phyloP scores from a whole-genome alignment of 2,329 filamentous ascomycete genomes.

The Leptosphaerulina australis region DNA sequence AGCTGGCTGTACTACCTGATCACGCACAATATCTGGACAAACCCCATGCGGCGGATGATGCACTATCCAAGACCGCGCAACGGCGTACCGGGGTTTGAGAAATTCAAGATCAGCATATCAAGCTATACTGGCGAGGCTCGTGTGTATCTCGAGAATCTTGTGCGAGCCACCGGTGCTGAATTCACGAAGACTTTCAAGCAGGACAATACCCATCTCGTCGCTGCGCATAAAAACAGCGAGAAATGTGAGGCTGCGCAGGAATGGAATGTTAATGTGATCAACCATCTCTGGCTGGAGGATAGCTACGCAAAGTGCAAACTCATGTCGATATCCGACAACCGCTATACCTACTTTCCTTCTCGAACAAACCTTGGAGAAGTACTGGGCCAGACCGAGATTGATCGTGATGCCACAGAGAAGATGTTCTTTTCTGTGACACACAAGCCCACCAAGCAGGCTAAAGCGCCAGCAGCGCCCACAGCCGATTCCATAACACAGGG shows the following conservation, averaged over 20 bases:
- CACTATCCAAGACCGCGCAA: slow-evolving; percentile 85
- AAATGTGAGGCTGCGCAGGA: slow-evolving; percentile 92
- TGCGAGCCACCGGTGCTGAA: slow-evolving; percentile 80
- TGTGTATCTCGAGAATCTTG: slow-evolving; percentile 90
- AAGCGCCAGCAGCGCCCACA: slow-evolving; percentile 27
- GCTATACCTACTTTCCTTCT: slow-evolving; percentile 84
- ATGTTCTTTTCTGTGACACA: slow-evolving; percentile 60
- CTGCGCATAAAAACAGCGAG: slow-evolving; percentile 85
- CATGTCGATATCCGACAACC: slow-evolving; percentile 71
- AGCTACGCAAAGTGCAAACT: slow-evolving; percentile 89
- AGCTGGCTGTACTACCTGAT: slow-evolving; percentile 95
- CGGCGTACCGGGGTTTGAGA: slow-evolving; percentile 79
- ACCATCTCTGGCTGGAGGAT: slow-evolving; percentile 97
- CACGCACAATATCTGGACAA: slow-evolving; percentile 86
- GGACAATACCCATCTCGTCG: slow-evolving; percentile 95
- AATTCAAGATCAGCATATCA: slow-evolving; percentile 82
- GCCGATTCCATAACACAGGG: slow-evolving; percentile 30
- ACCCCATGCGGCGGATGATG: slow-evolving; percentile 78
- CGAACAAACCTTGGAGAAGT: slow-evolving; percentile 92
- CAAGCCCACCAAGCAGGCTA: slow-evolving; percentile 31
- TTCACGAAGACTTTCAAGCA: slow-evolving; percentile 95
- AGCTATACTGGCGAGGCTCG: slow-evolving; percentile 96
- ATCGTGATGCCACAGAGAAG: slow-evolving; percentile 73
- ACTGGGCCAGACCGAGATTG: slow-evolving; percentile 84
- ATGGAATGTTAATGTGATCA: slow-evolving; percentile 89